A percentile compares a stretch with the other conserved stretches of the same genome.
Evolutionary conservation across 1,284 basidiomycete genomes (phyloP).

Genomic region (Cystobasidium pallidum): DNA sequence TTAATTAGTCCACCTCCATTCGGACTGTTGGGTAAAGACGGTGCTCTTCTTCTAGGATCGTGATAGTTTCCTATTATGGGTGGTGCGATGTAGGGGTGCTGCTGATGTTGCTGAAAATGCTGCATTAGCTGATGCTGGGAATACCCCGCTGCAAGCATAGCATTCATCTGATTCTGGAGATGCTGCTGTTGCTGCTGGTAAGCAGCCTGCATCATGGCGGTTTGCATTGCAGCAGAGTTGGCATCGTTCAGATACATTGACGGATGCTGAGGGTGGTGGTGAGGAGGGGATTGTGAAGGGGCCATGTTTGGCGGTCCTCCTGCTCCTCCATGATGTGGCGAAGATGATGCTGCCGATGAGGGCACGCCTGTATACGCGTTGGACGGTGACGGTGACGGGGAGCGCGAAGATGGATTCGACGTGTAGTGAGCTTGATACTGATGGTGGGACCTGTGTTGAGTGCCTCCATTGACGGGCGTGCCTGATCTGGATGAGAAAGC

Average conservation of each 20-base stretch:
- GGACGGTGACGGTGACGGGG: conserved; percentile 10
- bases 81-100: background rate
- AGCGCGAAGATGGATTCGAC: background rate
- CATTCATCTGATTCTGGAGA: conserved; percentile 31
- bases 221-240: conserved; percentile 15
- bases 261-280: background rate
- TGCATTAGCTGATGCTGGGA: conserved; percentile 31
- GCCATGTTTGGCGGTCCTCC: conserved; percentile 1
- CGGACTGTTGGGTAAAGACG: conserved; percentile 25
- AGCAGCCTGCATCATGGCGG: conserved; percentile 41
- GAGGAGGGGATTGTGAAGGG: conserved; percentile 8
- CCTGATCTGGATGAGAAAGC: conserved; percentile 7
- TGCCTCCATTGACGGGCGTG: conserved; percentile 16
- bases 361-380: background rate
- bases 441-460: background rate
- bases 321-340: background rate
- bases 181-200: conserved; percentile 43
- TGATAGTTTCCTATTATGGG: background rate
- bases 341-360: background rate
- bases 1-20: background rate
- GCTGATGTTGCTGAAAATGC: conserved; percentile 19
- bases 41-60: conserved; percentile 37
- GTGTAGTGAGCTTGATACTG: background rate
- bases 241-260: background rate
- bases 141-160: conserved; percentile 32